These are phyloP conservation scores for Dalbergia oliveri DNA, from an alignment of 306 rosid species.

Conservation along the genomic window DNA sequence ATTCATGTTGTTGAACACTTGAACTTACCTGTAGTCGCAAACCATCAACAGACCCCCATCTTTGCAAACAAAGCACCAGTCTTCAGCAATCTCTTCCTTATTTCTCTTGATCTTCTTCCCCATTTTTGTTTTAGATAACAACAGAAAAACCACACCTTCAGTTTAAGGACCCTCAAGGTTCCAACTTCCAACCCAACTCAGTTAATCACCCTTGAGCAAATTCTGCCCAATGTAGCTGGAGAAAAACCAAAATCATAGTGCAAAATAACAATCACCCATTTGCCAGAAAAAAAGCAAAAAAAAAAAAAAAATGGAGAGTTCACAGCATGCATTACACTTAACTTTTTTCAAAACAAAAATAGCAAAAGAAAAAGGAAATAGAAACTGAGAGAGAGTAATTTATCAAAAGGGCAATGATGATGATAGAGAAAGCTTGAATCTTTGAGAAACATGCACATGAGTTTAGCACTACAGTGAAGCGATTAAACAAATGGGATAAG, in stretches of 20 bases:
- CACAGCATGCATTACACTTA: background rate
- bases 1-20: conserved; percentile 1
- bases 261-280: background rate
- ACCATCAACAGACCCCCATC: conserved; percentile 66
- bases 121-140: conserved; percentile 33
- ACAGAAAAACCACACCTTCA: background rate
- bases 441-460: background rate
- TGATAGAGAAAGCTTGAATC: background rate
- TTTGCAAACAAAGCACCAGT: conserved; percentile 67
- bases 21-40: conserved; percentile 63
- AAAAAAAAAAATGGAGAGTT: background rate
- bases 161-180: background rate
- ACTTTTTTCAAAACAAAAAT: background rate
- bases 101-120: conserved; percentile 46
- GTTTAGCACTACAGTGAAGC: background rate
- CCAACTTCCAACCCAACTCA: background rate
- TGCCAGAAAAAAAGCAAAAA: background rate
- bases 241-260: conserved; percentile 11
- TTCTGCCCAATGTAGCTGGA: conserved; percentile 31
- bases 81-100: conserved; percentile 67
- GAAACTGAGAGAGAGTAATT: background rate
- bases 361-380: background rate
- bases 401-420: background rate
- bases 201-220: background rate
- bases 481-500: background rate